These are phyloP conservation scores for Stenocarpella maydis DNA, from an alignment of 2,329 filamentous ascomycete species.

Conservation along the genomic window DNA sequence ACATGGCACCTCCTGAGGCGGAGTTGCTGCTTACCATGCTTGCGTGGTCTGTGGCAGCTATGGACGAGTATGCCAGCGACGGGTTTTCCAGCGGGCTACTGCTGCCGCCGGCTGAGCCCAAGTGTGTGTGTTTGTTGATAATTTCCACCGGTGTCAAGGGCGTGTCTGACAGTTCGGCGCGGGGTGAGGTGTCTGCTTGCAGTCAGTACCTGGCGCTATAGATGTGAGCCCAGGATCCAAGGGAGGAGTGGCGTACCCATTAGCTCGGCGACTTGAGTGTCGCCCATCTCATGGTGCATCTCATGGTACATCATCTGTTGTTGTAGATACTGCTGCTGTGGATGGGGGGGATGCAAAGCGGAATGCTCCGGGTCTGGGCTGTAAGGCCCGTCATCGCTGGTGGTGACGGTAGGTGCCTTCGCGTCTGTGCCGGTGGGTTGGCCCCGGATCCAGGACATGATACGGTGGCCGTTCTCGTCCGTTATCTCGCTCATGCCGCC, in stretches of 20 bases:
- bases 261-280: constrained; percentile 56
- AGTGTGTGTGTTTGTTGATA: constrained; percentile 47
- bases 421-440: constrained; percentile 48
- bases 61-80: constrained; percentile 41
- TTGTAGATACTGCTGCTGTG: constrained; percentile 14
- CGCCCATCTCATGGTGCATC: constrained; percentile 51
- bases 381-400: constrained; percentile 52
- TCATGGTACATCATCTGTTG: constrained; percentile 30
- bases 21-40: constrained; percentile 41
- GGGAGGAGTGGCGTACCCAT: constrained; percentile 48
- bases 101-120: constrained; percentile 39
- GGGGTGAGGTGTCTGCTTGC: constrained; percentile 52
- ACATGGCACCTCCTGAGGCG: constrained; percentile 34
- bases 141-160: constrained; percentile 50
- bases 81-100: constrained; percentile 42
- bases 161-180: constrained; percentile 55
- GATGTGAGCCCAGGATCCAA: neutral
- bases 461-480: constrained; percentile 56
- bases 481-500: constrained; percentile 49
- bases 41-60: constrained; percentile 44
- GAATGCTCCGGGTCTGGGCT: constrained; percentile 47
- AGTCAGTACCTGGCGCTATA: constrained; percentile 14
- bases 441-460: constrained; percentile 61
- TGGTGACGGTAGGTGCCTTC: constrained; percentile 56
- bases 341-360: constrained; percentile 19